Evolutionary conservation across 1,139 yeast species (phyloP), one percentile per base, ranked within the genome.

Genomic region (Arxiozyma bovina): DNA sequence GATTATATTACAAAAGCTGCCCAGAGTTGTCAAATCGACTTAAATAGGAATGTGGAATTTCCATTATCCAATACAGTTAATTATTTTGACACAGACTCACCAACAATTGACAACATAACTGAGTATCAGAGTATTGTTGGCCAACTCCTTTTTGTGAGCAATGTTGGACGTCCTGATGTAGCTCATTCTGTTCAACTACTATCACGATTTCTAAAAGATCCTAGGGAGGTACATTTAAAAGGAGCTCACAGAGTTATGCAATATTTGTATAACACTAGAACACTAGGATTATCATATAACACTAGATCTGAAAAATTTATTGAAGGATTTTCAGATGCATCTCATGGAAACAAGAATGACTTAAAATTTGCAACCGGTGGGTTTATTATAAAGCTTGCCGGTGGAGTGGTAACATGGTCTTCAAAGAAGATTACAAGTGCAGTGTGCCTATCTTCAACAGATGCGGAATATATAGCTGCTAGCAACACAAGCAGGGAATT

Each of bases 151-250:
- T 51, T 49, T 25, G 15, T 25, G 12, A 46, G 54, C 21, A 53
- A 53, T 48, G 45, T 52, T 38, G 54, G 48, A 9, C 48, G 60
- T 17, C 57, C 59, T 25, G 58, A 58, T 42, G 27, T 58, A 23
- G 54, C 61, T 9, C n/a, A 15, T 34, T 34, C 12, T 51, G 34
- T 43, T 43, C 60, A 4, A 55, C 55, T 22, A 51, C 42, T 56
- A 38, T 47, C 57, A 3, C 38, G 57, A 8, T 57, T 43, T 48
- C 48, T 51, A 17, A 44, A 50, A 40, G 25, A 42, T 42, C 46
- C 46, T 8, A 42, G 45, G 8, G 27, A 18, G 3, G 48, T 45
- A 3, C 61, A 58, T 45, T 18, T 53, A 51, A 18, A n/a, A n/a
- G 55, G 55, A 5, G 57, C 54, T 7, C 23, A 49, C 18, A 20